Conservation (phyloP, 2,329 filamentous ascomycete genomes). For the Pestalotiopsis sp. region DNA sequence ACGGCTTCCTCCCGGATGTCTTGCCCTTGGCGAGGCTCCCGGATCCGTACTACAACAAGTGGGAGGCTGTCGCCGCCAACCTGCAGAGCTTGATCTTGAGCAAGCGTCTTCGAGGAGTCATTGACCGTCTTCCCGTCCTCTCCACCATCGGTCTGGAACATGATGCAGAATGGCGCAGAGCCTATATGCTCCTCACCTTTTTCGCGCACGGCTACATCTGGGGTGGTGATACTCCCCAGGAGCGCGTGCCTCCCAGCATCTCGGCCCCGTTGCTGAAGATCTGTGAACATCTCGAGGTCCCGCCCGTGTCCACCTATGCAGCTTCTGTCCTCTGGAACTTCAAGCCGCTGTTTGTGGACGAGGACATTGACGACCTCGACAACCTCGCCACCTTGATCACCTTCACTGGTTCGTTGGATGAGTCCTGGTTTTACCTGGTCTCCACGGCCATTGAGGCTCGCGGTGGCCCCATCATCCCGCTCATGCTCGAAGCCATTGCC, state of each 20-base stretch:
- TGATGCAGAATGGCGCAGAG: constrained; percentile 86
- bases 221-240: constrained; percentile 83
- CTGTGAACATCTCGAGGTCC: constrained; percentile 79
- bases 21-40: constrained; percentile 79
- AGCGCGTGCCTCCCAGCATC: constrained; percentile 78
- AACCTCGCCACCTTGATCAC: constrained; percentile 88
- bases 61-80: constrained; percentile 86
- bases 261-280: constrained; percentile 81
- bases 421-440: constrained; percentile 98
- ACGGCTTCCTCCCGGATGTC: constrained; percentile 87
- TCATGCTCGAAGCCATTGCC: constrained; percentile 86
- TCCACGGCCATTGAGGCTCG: constrained; percentile 95
- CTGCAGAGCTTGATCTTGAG: constrained; percentile 86
- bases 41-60: constrained; percentile 91
- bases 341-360: constrained; percentile 84
- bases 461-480: constrained; percentile 80
- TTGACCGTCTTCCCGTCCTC: constrained; percentile 81
- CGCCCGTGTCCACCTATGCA: constrained; percentile 92
- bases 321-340: constrained; percentile 96
- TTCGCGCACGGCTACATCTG: constrained; percentile 88
- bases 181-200: constrained; percentile 69
- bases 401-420: constrained; percentile 91
- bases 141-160: constrained; percentile 80
- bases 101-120: constrained; percentile 76
- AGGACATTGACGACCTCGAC: constrained; percentile 79